phyloP scores from a whole-genome alignment of 805 yeast genomes.

The Zygotorulaspora danielsina region DNA sequence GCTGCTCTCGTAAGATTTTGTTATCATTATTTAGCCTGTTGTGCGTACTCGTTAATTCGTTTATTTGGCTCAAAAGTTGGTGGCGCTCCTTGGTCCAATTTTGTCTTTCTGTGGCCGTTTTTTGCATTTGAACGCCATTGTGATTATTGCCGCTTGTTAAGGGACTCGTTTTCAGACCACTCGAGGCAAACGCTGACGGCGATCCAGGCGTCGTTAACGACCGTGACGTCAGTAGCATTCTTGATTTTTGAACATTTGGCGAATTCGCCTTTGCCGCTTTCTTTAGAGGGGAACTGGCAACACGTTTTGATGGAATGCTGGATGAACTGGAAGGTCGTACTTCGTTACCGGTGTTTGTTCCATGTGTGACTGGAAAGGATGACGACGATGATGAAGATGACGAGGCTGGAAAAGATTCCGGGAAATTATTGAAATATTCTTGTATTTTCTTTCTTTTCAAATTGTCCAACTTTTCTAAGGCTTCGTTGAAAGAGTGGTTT shows the following conservation, averaged over 20 bases:
- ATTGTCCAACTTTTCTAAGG: conserved; percentile 70
- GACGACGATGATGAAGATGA: no score
- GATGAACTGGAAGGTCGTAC: conserved; percentile 17
- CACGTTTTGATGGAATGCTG: conserved; percentile 59
- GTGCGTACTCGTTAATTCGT: conserved; percentile 28
- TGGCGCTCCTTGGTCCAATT: conserved; percentile 33
- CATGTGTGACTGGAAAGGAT: no score
- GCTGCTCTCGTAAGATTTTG: conserved; percentile 36
- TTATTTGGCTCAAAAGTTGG: conserved; percentile 30
- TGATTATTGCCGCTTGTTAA: conserved; percentile 18
- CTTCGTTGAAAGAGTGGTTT: conserved; percentile 51
- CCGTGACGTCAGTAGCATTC: conserved; percentile 26
- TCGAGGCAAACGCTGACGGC: not conserved
- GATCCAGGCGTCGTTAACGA: conserved; percentile 18
- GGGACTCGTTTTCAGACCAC: not conserved
- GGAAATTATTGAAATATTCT: conserved; percentile 35
- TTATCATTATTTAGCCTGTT: conserved; percentile 49
- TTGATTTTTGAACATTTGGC: conserved; percentile 15
- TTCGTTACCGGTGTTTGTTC: not conserved
- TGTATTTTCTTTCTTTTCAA: conserved; percentile 65
- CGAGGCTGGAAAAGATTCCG: conserved; percentile 2
- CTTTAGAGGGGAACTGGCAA: conserved; percentile 67
- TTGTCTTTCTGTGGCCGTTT: conserved; percentile 50
- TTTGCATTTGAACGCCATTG: conserved; percentile 36
- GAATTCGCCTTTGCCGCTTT: conserved; percentile 24